phyloP scores from a whole-genome alignment of 1,284 basidiomycete species.

The Moniliella sp. region DNA sequence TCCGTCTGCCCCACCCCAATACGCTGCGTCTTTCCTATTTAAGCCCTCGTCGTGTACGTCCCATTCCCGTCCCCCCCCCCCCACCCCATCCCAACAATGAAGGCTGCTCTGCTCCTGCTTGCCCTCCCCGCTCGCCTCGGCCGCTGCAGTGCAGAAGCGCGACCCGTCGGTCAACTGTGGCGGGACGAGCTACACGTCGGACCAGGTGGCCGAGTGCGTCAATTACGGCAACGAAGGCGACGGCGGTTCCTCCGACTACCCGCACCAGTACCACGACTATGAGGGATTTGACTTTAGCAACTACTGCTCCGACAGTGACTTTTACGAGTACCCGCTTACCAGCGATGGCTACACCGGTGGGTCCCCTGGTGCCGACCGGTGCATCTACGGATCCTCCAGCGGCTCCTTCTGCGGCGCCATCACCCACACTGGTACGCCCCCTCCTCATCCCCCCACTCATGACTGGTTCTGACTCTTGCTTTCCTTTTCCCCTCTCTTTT shows the following conservation, averaged over 20 bases:
- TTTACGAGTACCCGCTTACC: slow-evolving; percentile 6
- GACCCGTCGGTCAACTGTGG: slow-evolving; percentile 12
- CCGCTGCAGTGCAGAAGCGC: slow-evolving; percentile 6
- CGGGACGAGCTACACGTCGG: slow-evolving; percentile 5
- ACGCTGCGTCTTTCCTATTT: too few relatives aligned
- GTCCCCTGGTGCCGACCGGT: slow-evolving; percentile 17
- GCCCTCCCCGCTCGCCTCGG: too few relatives aligned
- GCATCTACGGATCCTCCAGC: slow-evolving; percentile 8
- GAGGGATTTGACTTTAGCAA: slow-evolving; percentile 16
- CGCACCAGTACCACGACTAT: slow-evolving; percentile 11
- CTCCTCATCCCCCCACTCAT: too few relatives aligned
- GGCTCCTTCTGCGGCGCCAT: slow-evolving; percentile 10
- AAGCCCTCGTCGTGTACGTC: too few relatives aligned
- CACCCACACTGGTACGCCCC: too few relatives aligned
- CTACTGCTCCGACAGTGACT: slow-evolving; percentile 9
- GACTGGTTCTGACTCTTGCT: too few relatives aligned
- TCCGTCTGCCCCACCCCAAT: too few relatives aligned
- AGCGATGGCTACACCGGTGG: slow-evolving; percentile 4
- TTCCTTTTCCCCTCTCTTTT: too few relatives aligned
- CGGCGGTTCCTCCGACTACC: too few relatives aligned
- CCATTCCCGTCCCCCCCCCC: too few relatives aligned
- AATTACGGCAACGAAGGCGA: slow-evolving; percentile 7
- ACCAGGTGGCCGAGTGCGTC: slow-evolving; percentile 11
- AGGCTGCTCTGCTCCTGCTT: too few relatives aligned
- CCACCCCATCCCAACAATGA: too few relatives aligned